Evolutionary conservation across 2,329 filamentous ascomycete genomes (phyloP).

Genomic region (Macrophomina phaseolina): DNA sequence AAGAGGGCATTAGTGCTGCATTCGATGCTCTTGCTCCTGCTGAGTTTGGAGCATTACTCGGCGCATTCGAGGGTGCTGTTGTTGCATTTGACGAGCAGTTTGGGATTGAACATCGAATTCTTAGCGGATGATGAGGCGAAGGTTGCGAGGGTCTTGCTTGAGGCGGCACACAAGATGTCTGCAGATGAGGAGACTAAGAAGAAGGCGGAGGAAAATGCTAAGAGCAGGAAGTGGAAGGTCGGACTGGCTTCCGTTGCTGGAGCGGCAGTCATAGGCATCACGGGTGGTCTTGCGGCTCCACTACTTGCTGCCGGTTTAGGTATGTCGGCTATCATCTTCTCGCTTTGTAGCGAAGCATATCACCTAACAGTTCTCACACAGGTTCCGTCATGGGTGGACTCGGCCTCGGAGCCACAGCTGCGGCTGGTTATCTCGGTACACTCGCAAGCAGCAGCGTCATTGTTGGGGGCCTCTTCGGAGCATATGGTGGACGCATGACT

Average conservation of each 20-base stretch:
- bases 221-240: conserved; percentile 78
- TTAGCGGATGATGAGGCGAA: conserved; percentile 76
- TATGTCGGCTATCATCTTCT: conserved; percentile 35
- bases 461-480: conserved; percentile 86
- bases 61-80: conserved; percentile 76
- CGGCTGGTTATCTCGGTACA: conserved; percentile 78
- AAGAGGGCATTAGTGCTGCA: conserved; percentile 74
- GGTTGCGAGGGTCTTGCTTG: conserved; percentile 74
- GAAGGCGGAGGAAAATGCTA: conserved; percentile 69
- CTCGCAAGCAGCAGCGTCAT: conserved; percentile 80
- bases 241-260: conserved; percentile 87
- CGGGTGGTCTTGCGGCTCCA: conserved; percentile 77
- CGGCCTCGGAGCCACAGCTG: conserved; percentile 74
- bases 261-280: conserved; percentile 81
- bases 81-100: conserved; percentile 70
- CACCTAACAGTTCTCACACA: background rate
- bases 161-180: conserved; percentile 69
- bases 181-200: conserved; percentile 79
- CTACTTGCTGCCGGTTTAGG: conserved; percentile 75
- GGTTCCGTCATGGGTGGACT: conserved; percentile 79
- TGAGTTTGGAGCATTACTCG: conserved; percentile 81
- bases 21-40: conserved; percentile 70
- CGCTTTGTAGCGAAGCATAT: conserved; percentile 36
- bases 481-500: conserved; percentile 85
- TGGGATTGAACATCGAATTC: conserved; percentile 68